Evolutionary conservation across 169 alveolate species (phyloP), one percentile per base, ranked within the genome.

Genomic region (Cryptosporidium sp.): DNA sequence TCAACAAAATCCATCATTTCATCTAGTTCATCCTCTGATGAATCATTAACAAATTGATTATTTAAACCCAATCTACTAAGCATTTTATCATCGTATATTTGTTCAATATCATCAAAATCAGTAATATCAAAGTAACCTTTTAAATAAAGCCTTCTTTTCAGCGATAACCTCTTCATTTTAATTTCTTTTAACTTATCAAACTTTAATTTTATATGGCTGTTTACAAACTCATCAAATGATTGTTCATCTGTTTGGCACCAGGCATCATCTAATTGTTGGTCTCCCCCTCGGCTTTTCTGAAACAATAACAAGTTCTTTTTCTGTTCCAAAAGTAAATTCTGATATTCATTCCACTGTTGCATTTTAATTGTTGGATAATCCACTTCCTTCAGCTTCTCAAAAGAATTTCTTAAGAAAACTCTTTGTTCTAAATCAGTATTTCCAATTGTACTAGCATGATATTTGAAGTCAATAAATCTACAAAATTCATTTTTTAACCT

Each of bases 171-270:
- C 39, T 65, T 80, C 75, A 45, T 48, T 26, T 80, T 80, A 10
- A 80, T 80, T 44, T 80, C 68, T n/a, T 42, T 80, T 31, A 80
- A 33, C 45, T 80, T 65, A 37, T 65, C 75, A 14, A 80, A 80
- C 48, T 62, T 80, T 29, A 62, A 9, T 53, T 65, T 80, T 5
- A 80, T 80, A 8, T 31, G 39, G 33, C 21, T 45, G 45, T 80
- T 80, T 18, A 80, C 52, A 45, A 61, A 80, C 29, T 80, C 89
- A 9, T 80, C 89, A 29, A 62, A 80, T 16, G 51, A 60, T 16
- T 80, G 42, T 23, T 37, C 69, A 45, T 80, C 89, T 80, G 89
- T 80, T 62, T 80, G 89, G 51, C 89, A 80, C 89, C 89, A 80
- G 42, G 89, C 89, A 80, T 80, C 89, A 60, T 80, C 89, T 18